Conservation (phyloP, 2,329 filamentous ascomycete genomes). For the Capronia coronata region DNA sequence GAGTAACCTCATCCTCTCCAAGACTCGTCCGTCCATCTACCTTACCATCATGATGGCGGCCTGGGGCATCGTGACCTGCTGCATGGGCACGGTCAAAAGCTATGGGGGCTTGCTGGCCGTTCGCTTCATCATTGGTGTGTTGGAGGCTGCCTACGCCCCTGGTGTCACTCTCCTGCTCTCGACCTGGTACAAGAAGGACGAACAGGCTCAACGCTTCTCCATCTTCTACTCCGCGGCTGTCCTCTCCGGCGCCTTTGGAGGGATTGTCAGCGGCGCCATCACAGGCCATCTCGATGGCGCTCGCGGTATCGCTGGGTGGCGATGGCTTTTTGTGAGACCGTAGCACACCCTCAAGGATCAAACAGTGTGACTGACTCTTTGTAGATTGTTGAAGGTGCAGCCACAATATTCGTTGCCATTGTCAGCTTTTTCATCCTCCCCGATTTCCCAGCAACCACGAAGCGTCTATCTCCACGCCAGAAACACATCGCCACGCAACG, state of each 20-base stretch:
- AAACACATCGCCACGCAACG: conserved; percentile 35
- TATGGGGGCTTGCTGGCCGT: conserved; percentile 46
- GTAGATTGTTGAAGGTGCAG: conserved; percentile 47
- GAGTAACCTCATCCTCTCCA: conserved; percentile 40
- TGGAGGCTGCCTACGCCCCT: conserved; percentile 50
- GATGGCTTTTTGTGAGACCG: conserved; percentile 50
- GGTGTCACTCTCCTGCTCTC: conserved; percentile 53
- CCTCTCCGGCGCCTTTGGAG: conserved; percentile 55
- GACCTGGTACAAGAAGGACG: conserved; percentile 52
- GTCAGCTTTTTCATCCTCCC: conserved; percentile 38
- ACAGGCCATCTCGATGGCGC: conserved; percentile 54
- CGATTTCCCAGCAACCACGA: conserved; percentile 39
- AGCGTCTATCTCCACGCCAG: conserved; percentile 43
- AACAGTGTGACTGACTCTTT: conserved; percentile 32
- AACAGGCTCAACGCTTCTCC: conserved; percentile 49
- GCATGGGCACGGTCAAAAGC: conserved; percentile 46
- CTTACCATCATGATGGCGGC: conserved; percentile 14
- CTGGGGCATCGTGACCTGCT: conserved; percentile 36
- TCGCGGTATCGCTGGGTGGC: conserved; percentile 51
- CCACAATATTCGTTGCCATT: conserved; percentile 40
- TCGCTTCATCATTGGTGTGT: conserved; percentile 48
- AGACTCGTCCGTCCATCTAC: conserved; percentile 16
- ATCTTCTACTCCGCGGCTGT: conserved; percentile 56
- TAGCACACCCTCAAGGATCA: conserved; percentile 57
- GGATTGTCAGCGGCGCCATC: conserved; percentile 54